A percentile compares a stretch with the other conserved stretches of the same genome.
These are phyloP conservation scores for Fusarium illudens DNA, from an alignment of 2,329 filamentous ascomycete genomes.

Conservation along the genomic window DNA sequence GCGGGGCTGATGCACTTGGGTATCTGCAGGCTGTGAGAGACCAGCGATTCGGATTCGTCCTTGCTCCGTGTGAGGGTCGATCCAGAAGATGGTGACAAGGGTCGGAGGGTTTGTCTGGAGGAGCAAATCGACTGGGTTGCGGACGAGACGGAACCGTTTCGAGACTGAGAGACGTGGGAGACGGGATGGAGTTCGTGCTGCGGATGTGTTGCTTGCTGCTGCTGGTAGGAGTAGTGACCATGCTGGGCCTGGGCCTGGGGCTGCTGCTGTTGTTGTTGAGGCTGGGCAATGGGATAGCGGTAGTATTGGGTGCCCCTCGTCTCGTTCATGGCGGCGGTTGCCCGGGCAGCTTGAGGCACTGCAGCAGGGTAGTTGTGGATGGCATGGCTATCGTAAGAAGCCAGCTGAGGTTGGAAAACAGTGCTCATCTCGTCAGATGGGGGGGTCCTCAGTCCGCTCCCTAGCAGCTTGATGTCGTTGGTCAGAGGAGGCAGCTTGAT, in stretches of 20 bases:
- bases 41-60: slow-evolving; percentile 56
- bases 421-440: slow-evolving; percentile 63
- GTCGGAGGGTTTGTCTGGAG: slow-evolving; percentile 46
- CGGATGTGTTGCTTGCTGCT: slow-evolving; percentile 16
- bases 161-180: slow-evolving; percentile 20
- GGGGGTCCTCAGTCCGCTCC: slow-evolving; percentile 59
- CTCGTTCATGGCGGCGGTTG: slow-evolving; percentile 48
- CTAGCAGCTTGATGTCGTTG: slow-evolving; percentile 29
- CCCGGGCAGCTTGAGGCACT: slow-evolving; percentile 46
- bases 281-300: slow-evolving; percentile 42
- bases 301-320: slow-evolving; percentile 44
- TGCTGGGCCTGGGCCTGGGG: slow-evolving; percentile 19
- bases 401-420: slow-evolving; percentile 59
- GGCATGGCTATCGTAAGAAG: slow-evolving; percentile 57
- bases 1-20: slow-evolving; percentile 78
- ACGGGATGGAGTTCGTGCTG: slow-evolving; percentile 22
- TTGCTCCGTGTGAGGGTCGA: slow-evolving; percentile 39
- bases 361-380: slow-evolving; percentile 51
- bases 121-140: slow-evolving; percentile 22
- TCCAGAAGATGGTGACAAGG: slow-evolving; percentile 50
- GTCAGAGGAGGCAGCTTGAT: slow-evolving; percentile 29
- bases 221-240: slow-evolving; percentile 23
- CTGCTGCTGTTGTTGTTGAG: slow-evolving; percentile 26
- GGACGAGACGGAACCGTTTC: slow-evolving; percentile 30
- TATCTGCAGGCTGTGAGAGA: slow-evolving; percentile 72